These are phyloP conservation scores for Neoscytalidium dimidiatum DNA, from an alignment of 2,329 filamentous ascomycete species.

Conservation along the genomic window DNA sequence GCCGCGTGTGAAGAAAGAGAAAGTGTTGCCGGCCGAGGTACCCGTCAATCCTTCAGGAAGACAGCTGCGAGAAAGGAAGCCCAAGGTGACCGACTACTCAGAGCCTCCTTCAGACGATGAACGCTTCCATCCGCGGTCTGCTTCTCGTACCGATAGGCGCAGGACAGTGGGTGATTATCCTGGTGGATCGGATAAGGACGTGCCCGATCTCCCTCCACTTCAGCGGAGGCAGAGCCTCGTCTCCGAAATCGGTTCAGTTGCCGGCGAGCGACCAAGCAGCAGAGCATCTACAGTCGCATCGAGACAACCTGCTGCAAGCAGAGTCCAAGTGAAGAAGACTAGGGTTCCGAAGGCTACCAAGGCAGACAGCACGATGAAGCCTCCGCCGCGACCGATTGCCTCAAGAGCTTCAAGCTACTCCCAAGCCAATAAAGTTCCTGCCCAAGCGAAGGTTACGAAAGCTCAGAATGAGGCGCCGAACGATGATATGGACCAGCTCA, in stretches of 20 bases:
- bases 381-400: conserved; percentile 3
- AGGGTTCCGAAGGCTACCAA: conserved; percentile 44
- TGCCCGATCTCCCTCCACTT: not conserved
- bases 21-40: conserved; percentile 33
- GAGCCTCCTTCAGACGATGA: conserved; percentile 50
- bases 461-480: conserved; percentile 26
- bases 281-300: conserved; percentile 31
- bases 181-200: not conserved
- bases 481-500: conserved; percentile 52
- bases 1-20: conserved; percentile 61
- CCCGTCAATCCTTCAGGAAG: conserved; percentile 51
- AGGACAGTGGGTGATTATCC: conserved; percentile 37
- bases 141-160: conserved; percentile 33
- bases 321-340: conserved; percentile 61
- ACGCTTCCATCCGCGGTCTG: conserved; percentile 24
- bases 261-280: conserved; percentile 31
- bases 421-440: not conserved
- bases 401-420: conserved; percentile 6
- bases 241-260: conserved; percentile 45
- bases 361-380: not conserved
- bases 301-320: conserved; percentile 25
- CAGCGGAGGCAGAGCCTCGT: conserved; percentile 46
- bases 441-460: not conserved
- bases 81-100: conserved; percentile 52
- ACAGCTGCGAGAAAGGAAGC: conserved; percentile 71